Evolutionary conservation across 2,329 filamentous ascomycete species (phyloP), one percentile per base, ranked within the genome.

Genomic region (Sporothrix schenckii): DNA sequence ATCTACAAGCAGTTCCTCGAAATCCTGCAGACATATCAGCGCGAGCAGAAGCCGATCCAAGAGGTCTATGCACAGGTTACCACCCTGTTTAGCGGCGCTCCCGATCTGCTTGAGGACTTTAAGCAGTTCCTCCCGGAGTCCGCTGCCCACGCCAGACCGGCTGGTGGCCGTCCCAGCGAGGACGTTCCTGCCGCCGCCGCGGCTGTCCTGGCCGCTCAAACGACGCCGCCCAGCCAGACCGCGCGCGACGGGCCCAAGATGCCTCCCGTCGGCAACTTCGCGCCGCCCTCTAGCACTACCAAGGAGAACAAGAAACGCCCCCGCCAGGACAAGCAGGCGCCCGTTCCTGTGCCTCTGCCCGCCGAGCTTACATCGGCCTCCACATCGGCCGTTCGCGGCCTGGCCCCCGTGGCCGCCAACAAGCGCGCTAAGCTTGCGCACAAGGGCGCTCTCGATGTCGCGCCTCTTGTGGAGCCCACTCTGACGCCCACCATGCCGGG

Each of bases 1-100:
- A 98, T 99, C 73, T 99, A 99, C 83, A 99, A 99, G 80, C 94
- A 99, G 78, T 99, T 99, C 78, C 86, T 99, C 41, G 95, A 99
- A 79, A 99, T 99, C 65, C 83, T 99, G 60, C 95, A 99, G 80
- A 99, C 95, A 2, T 99, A 99, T 77, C 95, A 99, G 80, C 89
- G 95, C 70, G 95, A 99, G 79, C 97, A 95, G 68, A 98, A 98
- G 78, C 96, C 95, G 0, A 99, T 99, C 50, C 94, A 97, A 79
- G 95, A 99, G 80, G 95, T 99, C 3, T 99, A 99, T 79, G 92
- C 92, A 1, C 95, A 99, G 80, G 95, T 99, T 30, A 99, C 96
- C 0, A 91, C 91, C 44, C 84, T 99, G 0, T 99, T 99, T 82
- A 93, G 93, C 77, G 91, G 91, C 5, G 95, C 96, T 0, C 94